A percentile compares a stretch with the other conserved stretches of the same genome.
phyloP scores from a whole-genome alignment of 2,329 filamentous ascomycete genomes.

The Neonectria neomacrospora region DNA sequence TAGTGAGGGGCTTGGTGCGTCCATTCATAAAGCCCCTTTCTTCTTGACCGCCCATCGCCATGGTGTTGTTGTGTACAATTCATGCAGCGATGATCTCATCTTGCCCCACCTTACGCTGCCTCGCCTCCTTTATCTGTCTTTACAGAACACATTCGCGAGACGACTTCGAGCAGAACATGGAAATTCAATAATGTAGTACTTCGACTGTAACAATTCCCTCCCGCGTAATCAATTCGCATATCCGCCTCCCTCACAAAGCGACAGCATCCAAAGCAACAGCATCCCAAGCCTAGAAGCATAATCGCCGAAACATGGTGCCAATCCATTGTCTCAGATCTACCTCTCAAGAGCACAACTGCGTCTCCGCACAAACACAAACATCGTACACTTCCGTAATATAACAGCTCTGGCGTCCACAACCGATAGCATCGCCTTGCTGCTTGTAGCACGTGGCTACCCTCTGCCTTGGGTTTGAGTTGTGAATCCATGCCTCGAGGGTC shows the following conservation, averaged over 20 bases:
- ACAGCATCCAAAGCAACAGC: too few relatives aligned
- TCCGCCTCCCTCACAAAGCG: too few relatives aligned
- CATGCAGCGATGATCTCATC: slow-evolving; percentile 12
- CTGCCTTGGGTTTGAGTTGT: slow-evolving; percentile 6
- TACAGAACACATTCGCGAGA: background rate
- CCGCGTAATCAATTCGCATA: too few relatives aligned
- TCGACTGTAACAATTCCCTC: background rate
- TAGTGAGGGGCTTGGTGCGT: slow-evolving; percentile 5
- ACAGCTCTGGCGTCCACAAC: background rate
- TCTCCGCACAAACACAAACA: slow-evolving; percentile 17
- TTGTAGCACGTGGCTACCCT: slow-evolving; percentile 14
- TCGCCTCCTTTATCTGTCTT: too few relatives aligned
- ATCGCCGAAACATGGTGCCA: background rate
- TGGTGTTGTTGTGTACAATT: slow-evolving; percentile 19
- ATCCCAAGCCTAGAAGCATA: too few relatives aligned
- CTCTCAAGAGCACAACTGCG: background rate
- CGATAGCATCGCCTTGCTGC: slow-evolving; percentile 1
- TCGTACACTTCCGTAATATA: background rate
- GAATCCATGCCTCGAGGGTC: slow-evolving; percentile 9
- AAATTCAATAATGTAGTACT: background rate
- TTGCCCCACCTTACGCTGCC: slow-evolving; percentile 7
- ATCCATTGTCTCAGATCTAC: slow-evolving; percentile 1
- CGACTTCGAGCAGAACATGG: background rate
- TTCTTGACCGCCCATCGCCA: slow-evolving; percentile 15
- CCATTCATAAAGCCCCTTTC: slow-evolving; percentile 18